Base-by-base conservation (phyloP, 805 yeast genomes). In the Priceomyces melissophilus region DNA sequence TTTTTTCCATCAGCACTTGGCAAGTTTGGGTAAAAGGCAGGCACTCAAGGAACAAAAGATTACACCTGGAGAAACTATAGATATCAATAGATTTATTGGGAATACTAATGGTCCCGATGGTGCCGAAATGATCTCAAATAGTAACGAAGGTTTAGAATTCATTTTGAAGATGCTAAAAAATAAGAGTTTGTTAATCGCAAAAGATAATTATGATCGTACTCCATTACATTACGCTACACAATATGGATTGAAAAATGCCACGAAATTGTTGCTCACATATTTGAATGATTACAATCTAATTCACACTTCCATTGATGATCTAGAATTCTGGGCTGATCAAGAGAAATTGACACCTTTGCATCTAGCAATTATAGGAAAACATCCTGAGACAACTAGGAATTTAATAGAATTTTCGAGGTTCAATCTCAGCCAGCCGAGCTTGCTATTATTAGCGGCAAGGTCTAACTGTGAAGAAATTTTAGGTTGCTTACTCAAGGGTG, bases 161-260 rank as follows among this genome's bases (percentile, higher is more conserved):
- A 71, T 88, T 26, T 69, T 89, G 40, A 66, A 72, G 11, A 71
- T 73, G 35, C 59, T 88, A 31, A 50, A 52, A 10, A 30, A 26
- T 12, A 39, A 43, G 23, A 35, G 26, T 40, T 48, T 62, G 10
- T 66, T 90, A 15, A 63, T 82, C 35, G 82, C 84, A 38, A 77
- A 75, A 33, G 98, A 90, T 58, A 81, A 77, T 43, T 86, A 87
- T 56, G 73, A 72, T 46, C 75, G 96, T 45, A 85, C 96, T 0
- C 96, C 97, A 0, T 67, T 91, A 41, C 97, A 91, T 63, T 90
- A 90, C 59, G 82, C 95, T 13, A 82, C 93, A 2, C 93, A 87
- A 52, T 88, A 81, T 58, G 97, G 97, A 0, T 69, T 90, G 41
- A 78, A 76, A 42, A 78, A 76, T 38, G 79, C 83, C 29, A 71